Conservation (phyloP, 2,329 filamentous ascomycete genomes). For the Colletotrichum musicola region DNA sequence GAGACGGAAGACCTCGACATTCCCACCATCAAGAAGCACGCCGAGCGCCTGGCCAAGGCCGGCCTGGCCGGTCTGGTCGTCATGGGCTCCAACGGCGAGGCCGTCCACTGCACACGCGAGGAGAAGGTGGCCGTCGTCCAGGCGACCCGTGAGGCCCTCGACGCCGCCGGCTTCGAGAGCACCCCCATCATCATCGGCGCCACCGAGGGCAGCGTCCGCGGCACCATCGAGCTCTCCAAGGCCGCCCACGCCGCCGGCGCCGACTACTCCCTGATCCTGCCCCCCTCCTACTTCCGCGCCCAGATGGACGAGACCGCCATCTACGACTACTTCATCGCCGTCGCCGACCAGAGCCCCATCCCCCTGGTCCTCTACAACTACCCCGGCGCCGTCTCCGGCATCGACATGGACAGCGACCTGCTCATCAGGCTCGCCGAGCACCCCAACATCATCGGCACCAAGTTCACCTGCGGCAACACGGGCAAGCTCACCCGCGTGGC, state of each 20-base stretch:
- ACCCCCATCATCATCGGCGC: constrained; percentile 87
- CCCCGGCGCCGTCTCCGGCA: constrained; percentile 85
- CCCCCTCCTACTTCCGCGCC: constrained; percentile 85
- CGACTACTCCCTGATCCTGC: constrained; percentile 84
- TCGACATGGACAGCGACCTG: constrained; percentile 91
- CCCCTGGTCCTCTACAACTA: constrained; percentile 94
- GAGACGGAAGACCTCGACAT: constrained; percentile 89
- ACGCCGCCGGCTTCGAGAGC: constrained; percentile 80
- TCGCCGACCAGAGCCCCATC: constrained; percentile 81
- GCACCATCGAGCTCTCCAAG: constrained; percentile 81
- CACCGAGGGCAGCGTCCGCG: constrained; percentile 83
- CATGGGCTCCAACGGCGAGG: constrained; percentile 93
- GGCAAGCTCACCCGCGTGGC: constrained; percentile 90
- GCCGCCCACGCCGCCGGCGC: constrained; percentile 77
- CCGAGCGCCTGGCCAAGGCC: constrained; percentile 79
- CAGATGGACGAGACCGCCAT: constrained; percentile 81
- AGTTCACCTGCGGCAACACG: constrained; percentile 93
- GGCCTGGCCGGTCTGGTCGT: constrained; percentile 86
- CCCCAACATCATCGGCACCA: constrained; percentile 87
- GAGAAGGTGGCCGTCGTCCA: constrained; percentile 82
- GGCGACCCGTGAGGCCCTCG: constrained; percentile 84
- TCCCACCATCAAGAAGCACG: constrained; percentile 82
- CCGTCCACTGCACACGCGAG: constrained; percentile 82
- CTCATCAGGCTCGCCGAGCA: constrained; percentile 84
- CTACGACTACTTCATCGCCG: constrained; percentile 78